Base-by-base conservation (phyloP, 306 rosid species). In the Medicago truncatula region DNA sequence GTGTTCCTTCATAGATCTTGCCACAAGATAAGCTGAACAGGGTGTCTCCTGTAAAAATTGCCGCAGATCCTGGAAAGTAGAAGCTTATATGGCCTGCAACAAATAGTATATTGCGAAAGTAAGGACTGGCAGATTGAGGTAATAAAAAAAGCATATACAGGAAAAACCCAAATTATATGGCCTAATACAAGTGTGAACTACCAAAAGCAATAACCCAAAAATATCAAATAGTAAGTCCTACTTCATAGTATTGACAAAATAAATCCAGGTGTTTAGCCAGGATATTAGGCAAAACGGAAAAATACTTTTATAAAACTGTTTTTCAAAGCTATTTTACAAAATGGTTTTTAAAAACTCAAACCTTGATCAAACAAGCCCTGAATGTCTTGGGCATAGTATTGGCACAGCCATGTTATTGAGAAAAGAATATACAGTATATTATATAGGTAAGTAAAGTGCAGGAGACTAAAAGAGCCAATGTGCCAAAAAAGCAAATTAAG, bases 1-100 rank as follows among this genome's bases (percentile, higher is more conserved):
- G 93, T 66, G 91, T 92, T 86, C 97, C 97, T 88, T 95, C 99
- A 64, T 89, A 87, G 80, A 95, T 86, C 74, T 90, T 92, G 85
- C 99, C 99, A 76, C 99, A 95, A 10, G 99, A 95, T 87, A 95
- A 85, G 89, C 99, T 95, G 84, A 95, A 95, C 85, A 95, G 81
- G 52, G 99, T 86, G 79, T 95, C 99, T 28, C 99, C 99, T 1
- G 97, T 88, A 76, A 95, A 95, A 66, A 95, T 83, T 60, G 92
- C 89, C n/a, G 85, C 91, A 18, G 97, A 87, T 80, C 92, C 91
- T 40, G 99, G 97, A 84, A 95, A 95, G 71, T 88, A 86, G 88
- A 95, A 95, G 86, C 97, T 89, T 65, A 95, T 87, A 80, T 95
- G 97, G 70, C 97, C 99, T 95, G 88, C 75, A 80, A 72, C 67